phyloP scores from a whole-genome alignment of 2,329 filamentous ascomycete species.

The Pyrenophora teres region DNA sequence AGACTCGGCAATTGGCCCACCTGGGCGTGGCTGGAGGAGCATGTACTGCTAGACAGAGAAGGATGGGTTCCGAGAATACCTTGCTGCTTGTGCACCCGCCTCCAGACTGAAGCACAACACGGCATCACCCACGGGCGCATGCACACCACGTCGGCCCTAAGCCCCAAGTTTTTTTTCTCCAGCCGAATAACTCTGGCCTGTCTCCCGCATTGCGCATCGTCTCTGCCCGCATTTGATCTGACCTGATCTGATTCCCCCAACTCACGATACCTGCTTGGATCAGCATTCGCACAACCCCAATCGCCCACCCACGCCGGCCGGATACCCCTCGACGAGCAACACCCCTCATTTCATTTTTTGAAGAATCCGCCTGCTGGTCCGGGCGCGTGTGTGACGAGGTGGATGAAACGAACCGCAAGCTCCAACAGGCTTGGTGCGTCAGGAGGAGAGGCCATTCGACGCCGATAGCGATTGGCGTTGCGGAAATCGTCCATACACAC shows the following conservation, averaged over 20 bases:
- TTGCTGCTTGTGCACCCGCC: slow-evolving; percentile 14
- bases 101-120: slow-evolving; percentile 8
- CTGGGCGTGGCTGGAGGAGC: slow-evolving; percentile 18
- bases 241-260: slow-evolving; percentile 24
- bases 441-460: slow-evolving; percentile 24
- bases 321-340: slow-evolving; percentile 22
- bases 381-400: slow-evolving; percentile 37
- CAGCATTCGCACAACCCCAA: slow-evolving; percentile 8
- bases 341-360: slow-evolving; percentile 28
- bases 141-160: slow-evolving; percentile 28
- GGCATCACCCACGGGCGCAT: slow-evolving; percentile 21
- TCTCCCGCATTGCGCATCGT: slow-evolving; percentile 22
- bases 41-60: slow-evolving; percentile 21
- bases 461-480: slow-evolving; percentile 30
- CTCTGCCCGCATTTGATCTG: slow-evolving; percentile 15
- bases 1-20: slow-evolving; percentile 18
- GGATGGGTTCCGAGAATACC: slow-evolving; percentile 19
- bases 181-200: slow-evolving; percentile 23
- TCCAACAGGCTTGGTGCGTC: slow-evolving; percentile 31
- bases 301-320: slow-evolving; percentile 9
- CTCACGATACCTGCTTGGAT: slow-evolving; percentile 11
- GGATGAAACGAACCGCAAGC: slow-evolving; percentile 30
- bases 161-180: slow-evolving; percentile 22
- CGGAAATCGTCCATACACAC: slow-evolving; percentile 16
- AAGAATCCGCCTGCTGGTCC: slow-evolving; percentile 28